Evolutionary conservation across 2,329 filamentous ascomycete species (phyloP), one percentile per base, ranked within the genome.

Genomic region (Cyphellophora attinorum): DNA sequence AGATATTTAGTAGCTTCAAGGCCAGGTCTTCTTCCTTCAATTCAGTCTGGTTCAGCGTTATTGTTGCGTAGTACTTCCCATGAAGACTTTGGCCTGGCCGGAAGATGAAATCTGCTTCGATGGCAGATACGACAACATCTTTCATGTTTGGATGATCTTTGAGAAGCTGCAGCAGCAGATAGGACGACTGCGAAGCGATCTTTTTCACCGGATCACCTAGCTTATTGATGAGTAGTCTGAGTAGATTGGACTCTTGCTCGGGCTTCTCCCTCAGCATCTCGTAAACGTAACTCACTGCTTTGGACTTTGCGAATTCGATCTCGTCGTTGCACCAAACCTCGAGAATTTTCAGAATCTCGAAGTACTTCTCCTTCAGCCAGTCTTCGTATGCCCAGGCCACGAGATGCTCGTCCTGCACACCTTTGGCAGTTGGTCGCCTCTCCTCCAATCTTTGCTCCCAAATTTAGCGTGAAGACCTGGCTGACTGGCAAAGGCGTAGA

Each of bases 1-100:
- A 98, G 29, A 96, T 88, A 34, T 84, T 77, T 25, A 98, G 67
- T 11, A 98, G 68, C 34, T 81, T 76, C 51, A 82, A 79, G 5
- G 88, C 88, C 12, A 93, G 72, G 12, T 76, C 70, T 25, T 86
- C 80, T 52, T 96, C 89, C 50, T 81, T 91, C 32, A 98, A 62
- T 32, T 96, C 88, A 0, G 89, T 96, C 61, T 98, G 93, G 56
- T 98, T 98, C 32, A 98, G 69, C 0, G 91, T 96, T 56, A 95
- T 95, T 56, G 94, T 79, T 19, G 85, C 88, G 58, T 94, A 95
- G 61, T 98, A 98, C 55, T 85, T 93, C 27, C 89, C 85, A 49
- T 93, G 83, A 21, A 81, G 69, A 51, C 77, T 89, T 58, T 96
- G 91, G 8, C 85, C 83, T 0, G 88, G 84, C 34, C 85, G 77